A percentile compares a stretch with the other conserved stretches of the same genome.
Evolutionary conservation across 2,329 filamentous ascomycete species (phyloP).

Genomic region (Colletotrichum tamarilloi): DNA sequence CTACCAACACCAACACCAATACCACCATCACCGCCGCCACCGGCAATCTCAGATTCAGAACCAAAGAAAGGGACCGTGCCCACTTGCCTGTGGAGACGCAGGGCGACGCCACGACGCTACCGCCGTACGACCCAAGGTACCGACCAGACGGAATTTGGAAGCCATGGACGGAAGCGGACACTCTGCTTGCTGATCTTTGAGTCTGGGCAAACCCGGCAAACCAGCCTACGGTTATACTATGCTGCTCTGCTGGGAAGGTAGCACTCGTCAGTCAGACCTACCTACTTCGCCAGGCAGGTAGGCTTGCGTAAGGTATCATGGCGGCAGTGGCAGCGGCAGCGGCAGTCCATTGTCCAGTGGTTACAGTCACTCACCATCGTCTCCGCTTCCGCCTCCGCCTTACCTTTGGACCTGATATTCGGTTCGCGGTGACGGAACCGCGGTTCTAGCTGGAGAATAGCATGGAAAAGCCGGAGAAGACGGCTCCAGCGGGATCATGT

Average conservation of each 20-base stretch:
- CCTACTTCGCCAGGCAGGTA: background rate
- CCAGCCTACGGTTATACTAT: no score
- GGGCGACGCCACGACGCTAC: conserved; percentile 36
- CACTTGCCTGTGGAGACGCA: conserved; percentile 37
- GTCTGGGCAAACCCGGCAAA: background rate
- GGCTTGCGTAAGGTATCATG: background rate
- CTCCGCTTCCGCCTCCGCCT: background rate
- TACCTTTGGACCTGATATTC: background rate
- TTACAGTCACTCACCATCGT: background rate
- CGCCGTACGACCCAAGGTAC: conserved; percentile 39
- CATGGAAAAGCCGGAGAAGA: background rate
- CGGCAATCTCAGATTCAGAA: background rate
- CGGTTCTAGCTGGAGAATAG: background rate
- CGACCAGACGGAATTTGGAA: conserved; percentile 38
- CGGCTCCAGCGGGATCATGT: background rate
- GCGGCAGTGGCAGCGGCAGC: background rate
- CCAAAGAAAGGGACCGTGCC: conserved; percentile 38
- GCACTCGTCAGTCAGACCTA: background rate
- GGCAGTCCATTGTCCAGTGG: background rate
- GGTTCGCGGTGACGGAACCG: background rate
- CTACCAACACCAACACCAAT: background rate
- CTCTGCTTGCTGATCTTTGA: conserved; percentile 32
- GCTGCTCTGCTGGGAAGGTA: background rate
- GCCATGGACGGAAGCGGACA: conserved; percentile 33
- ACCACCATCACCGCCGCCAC: background rate